Percentiles rank a stretch among this genome's conserved stretches.
Conservation (phyloP, 2,329 filamentous ascomycete genomes). For the Phoma herbarum region DNA sequence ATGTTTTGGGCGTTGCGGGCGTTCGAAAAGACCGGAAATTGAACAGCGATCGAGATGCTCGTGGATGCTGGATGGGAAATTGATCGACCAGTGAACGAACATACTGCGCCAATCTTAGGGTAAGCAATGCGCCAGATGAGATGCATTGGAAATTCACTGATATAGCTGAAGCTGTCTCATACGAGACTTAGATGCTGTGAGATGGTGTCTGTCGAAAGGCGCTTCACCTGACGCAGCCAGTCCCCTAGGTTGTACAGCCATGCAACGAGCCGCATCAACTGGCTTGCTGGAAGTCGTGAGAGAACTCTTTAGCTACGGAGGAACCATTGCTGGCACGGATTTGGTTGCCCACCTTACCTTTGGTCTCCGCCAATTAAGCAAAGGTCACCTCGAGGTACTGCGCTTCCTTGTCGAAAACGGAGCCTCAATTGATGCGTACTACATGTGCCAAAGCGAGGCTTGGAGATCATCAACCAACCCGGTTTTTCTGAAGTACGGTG, state of each 20-base stretch:
- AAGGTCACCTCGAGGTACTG: not conserved
- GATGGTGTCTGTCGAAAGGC: not conserved
- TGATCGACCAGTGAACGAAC: not conserved
- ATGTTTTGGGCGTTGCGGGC: not conserved
- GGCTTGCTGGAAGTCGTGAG: no score
- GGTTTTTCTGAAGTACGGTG: not conserved
- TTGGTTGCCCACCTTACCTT: not conserved
- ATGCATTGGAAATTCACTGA: not conserved
- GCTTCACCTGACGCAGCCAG: not conserved
- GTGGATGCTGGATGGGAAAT: not conserved
- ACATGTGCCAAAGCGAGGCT: not conserved
- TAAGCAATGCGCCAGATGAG: not conserved
- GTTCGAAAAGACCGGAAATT: not conserved
- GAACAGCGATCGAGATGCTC: not conserved
- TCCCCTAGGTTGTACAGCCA: not conserved
- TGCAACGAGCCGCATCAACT: not conserved
- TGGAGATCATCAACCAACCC: not conserved
- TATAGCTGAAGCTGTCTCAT: not conserved
- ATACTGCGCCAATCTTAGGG: not conserved
- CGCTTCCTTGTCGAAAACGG: not conserved
- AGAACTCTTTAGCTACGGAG: no score
- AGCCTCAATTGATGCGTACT: not conserved
- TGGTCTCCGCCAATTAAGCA: not conserved
- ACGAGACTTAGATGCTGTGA: not conserved
- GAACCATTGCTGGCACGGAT: not conserved